These are phyloP conservation scores for Bryum argenteum DNA, from an alignment of 225 moss, liverwort and hornwort species.

Conservation along the genomic window DNA sequence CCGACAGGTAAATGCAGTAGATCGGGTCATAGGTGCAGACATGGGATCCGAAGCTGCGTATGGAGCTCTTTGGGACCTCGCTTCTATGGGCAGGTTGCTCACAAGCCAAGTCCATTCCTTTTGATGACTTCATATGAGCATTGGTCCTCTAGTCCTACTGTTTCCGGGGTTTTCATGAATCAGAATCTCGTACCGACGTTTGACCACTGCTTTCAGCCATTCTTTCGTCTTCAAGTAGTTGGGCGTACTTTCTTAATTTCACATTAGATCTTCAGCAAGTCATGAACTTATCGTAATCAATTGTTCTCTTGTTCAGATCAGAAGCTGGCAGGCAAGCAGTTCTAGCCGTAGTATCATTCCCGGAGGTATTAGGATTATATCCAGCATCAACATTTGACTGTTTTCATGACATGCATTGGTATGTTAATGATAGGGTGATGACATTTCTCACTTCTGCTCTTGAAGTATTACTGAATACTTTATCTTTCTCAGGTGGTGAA, in stretches of 20 bases:
- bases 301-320: slow-evolving; percentile 53
- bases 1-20: slow-evolving; percentile 74
- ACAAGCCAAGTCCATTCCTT: slow-evolving; percentile 6
- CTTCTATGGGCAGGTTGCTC: slow-evolving; percentile 73
- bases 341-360: slow-evolving; percentile 73
- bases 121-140: not conserved
- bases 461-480: slow-evolving; percentile 26
- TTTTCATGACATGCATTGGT: not conserved
- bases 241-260: slow-evolving; percentile 18
- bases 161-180: slow-evolving; percentile 10
- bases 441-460: slow-evolving; percentile 12
- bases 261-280: slow-evolving; percentile 7
- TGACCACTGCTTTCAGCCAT: slow-evolving; percentile 8
- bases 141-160: not conserved
- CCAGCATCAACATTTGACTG: slow-evolving; percentile 10
- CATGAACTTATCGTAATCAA: slow-evolving; percentile 8
- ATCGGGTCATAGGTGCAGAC: slow-evolving; percentile 68
- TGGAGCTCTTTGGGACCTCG: slow-evolving; percentile 87
- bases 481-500: slow-evolving; percentile 64
- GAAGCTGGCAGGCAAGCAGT: slow-evolving; percentile 84
- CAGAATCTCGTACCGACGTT: slow-evolving; percentile 9
- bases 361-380: slow-evolving; percentile 62
- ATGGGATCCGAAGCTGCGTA: slow-evolving; percentile 68
- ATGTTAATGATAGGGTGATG: not conserved
- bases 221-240: slow-evolving; percentile 11